These are phyloP conservation scores for Exserohilum turcica DNA, from an alignment of 2,329 filamentous ascomycete genomes.

Conservation along the genomic window DNA sequence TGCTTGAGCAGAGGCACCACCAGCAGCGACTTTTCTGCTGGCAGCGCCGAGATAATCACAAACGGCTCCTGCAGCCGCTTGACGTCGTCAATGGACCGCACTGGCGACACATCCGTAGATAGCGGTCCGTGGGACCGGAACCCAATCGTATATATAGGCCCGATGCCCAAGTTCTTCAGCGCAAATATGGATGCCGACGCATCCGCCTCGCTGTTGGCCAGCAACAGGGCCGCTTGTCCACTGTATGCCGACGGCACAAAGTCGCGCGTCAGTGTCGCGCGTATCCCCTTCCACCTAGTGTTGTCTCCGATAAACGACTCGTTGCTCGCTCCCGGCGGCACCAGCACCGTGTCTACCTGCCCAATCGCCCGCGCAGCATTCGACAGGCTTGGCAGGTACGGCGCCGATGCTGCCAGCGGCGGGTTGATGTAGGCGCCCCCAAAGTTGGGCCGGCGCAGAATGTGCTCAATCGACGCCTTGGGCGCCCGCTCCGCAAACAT, in stretches of 20 bases:
- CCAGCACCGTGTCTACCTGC: conserved; percentile 80
- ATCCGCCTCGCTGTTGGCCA: conserved; percentile 74
- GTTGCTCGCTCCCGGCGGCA: conserved; percentile 54
- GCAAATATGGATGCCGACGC: conserved; percentile 81
- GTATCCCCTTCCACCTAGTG: conserved; percentile 82
- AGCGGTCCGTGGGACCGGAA: conserved; percentile 68
- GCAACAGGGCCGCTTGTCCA: conserved; percentile 73
- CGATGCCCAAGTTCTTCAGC: conserved; percentile 73
- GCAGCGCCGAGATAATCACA: conserved; percentile 78
- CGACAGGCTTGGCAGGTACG: conserved; percentile 69
- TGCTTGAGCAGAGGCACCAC: conserved; percentile 78
- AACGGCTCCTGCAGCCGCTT: conserved; percentile 80
- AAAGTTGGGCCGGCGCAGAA: conserved; percentile 75
- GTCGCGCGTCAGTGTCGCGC: conserved; percentile 79
- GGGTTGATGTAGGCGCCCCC: conserved; percentile 83
- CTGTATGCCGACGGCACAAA: conserved; percentile 82
- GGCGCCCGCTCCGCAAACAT: conserved; percentile 73
- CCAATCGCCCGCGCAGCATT: conserved; percentile 80
- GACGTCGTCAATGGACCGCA: conserved; percentile 75
- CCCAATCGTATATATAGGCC: conserved; percentile 82
- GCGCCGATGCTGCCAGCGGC: conserved; percentile 60
- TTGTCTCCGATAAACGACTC: conserved; percentile 73
- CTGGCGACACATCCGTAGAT: conserved; percentile 67
- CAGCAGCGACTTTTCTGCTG: conserved; percentile 76
- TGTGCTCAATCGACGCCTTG: conserved; percentile 70